phyloP scores from a whole-genome alignment of 352 stramenopile species.

The Plasmopara viticola region DNA sequence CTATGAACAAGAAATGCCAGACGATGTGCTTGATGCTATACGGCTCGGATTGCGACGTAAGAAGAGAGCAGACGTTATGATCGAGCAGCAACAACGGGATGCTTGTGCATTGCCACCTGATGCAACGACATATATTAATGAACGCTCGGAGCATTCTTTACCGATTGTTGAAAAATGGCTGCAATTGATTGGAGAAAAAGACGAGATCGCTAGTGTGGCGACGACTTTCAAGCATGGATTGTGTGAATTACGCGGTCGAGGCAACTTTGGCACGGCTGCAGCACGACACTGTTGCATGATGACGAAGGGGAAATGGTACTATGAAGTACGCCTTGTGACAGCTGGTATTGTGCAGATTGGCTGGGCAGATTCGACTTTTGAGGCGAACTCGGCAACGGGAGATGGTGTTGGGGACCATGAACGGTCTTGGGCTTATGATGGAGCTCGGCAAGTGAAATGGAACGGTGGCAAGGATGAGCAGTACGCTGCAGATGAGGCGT shows the following conservation, averaged over 20 bases:
- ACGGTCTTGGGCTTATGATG: conserved; percentile 89
- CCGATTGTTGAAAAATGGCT: conserved; percentile 29
- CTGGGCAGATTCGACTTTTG: conserved; percentile 84
- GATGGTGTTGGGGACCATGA: conserved; percentile 88
- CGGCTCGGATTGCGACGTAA: conserved; percentile 52
- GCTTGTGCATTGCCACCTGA: conserved; percentile 22
- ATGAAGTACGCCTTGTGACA: conserved; percentile 87
- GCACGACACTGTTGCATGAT: conserved; percentile 36
- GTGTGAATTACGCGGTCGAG: conserved; percentile 61
- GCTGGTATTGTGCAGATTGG: conserved; percentile 88
- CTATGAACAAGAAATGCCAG: conserved; percentile 57
- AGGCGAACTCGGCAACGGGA: conserved; percentile 65
- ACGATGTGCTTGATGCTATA: conserved; percentile 66
- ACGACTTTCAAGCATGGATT: conserved; percentile 60
- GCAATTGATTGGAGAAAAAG: conserved; percentile 31
- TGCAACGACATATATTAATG: conserved; percentile 23
- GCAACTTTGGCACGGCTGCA: conserved; percentile 76
- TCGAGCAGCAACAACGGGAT: conserved; percentile 17
- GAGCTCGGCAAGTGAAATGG: conserved; percentile 81
- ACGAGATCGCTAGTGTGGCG: conserved; percentile 17
- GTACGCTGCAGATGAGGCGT: conserved; percentile 45
- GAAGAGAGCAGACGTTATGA: conserved; percentile 20
- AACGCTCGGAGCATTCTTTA: conserved; percentile 19
- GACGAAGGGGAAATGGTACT: conserved; percentile 79
- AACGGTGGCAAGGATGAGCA: conserved; percentile 54